Base-by-base conservation (phyloP, 78 protist species). In the Cyanophora paradoxa region DNA sequence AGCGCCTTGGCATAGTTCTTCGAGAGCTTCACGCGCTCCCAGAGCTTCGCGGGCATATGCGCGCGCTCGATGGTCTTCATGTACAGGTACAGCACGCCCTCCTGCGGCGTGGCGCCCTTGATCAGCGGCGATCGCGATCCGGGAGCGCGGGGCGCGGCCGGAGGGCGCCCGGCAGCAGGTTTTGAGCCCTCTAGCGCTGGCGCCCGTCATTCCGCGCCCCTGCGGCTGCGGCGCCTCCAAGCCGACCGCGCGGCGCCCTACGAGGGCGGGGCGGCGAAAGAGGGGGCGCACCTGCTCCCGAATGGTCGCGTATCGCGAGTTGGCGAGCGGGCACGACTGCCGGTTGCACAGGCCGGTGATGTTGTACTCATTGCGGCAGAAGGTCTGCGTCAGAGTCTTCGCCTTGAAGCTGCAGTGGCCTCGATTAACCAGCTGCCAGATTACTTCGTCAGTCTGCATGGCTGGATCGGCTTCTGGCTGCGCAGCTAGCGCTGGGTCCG, bases 11-110 rank as follows among this genome's bases (percentile, higher is more conserved):
- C 34, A 72, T 86, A 94, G 79, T 87, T 90, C 52, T 78, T 63
- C 22, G 86, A 57, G 69, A 96, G 89, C 72, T 73, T 62, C 30
- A 93, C 74, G 57, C 30, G 2, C 74, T 76, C 81, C 99, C 99
- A 96, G 75, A 94, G 37, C 28, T 87, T 76, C 7, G 74, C 68
- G 2, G 99, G 99, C n/a, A 76, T 63, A 74, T 96, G 98, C 0
- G 97, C 96, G 28, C 99, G 83, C 82, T 96, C 99, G 20, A 93
- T 84, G 3, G 99, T 94, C 74, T 96, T 96, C 69, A 94, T 92
- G 90, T 82, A 88, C 46, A 96, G 74, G 74, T 88, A 95, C 31
- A 68, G 62, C n/a, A 73, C 59, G 81, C 94, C 86, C 10, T 72
- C 62, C 39, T n/a, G n/a, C n/a, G n/a, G n/a, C n/a, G n/a, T n/a